Conservation (phyloP, 805 yeast species). For the Hanseniaspora vineae region DNA sequence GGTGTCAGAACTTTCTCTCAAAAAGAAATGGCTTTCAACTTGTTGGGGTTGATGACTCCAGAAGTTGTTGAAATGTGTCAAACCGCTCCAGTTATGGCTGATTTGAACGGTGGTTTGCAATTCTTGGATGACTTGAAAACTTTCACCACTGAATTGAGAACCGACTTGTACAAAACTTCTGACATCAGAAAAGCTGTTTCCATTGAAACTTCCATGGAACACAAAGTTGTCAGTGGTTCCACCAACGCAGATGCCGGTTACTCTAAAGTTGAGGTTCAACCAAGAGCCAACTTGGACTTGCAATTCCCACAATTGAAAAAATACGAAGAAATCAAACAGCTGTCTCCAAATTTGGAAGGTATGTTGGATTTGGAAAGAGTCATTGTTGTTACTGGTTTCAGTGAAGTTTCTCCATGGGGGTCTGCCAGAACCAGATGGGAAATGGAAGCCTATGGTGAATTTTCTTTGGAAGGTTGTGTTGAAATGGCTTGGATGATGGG, state of each 20-base stretch:
- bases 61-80: slow-evolving; percentile 78
- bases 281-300: slow-evolving; percentile 90
- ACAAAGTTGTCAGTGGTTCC: slow-evolving; percentile 71
- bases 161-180: slow-evolving; percentile 58
- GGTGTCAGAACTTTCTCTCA: slow-evolving; percentile 98
- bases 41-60: slow-evolving; percentile 86
- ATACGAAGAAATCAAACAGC: slow-evolving; percentile 55
- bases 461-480: slow-evolving; percentile 93
- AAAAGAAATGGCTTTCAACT: slow-evolving; percentile 98
- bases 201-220: slow-evolving; percentile 81
- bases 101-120: slow-evolving; percentile 97
- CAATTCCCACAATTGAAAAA: slow-evolving; percentile 83
- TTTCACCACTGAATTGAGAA: slow-evolving; percentile 66
- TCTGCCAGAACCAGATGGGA: slow-evolving; percentile 99
- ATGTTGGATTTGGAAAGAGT: slow-evolving; percentile 84
- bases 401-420: slow-evolving; percentile 99
- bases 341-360: slow-evolving; percentile 72
- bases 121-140: slow-evolving; percentile 85
- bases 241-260: slow-evolving; percentile 70
- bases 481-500: slow-evolving; percentile 99
- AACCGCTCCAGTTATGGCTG: slow-evolving; percentile 92
- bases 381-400: slow-evolving; percentile 92
- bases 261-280: slow-evolving; percentile 64
- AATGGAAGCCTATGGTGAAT: slow-evolving; percentile 92
- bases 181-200: slow-evolving; percentile 94